Evolutionary conservation across 495 filamentous ascomycete genomes (phyloP).

Genomic region (Neurospora sp.): DNA sequence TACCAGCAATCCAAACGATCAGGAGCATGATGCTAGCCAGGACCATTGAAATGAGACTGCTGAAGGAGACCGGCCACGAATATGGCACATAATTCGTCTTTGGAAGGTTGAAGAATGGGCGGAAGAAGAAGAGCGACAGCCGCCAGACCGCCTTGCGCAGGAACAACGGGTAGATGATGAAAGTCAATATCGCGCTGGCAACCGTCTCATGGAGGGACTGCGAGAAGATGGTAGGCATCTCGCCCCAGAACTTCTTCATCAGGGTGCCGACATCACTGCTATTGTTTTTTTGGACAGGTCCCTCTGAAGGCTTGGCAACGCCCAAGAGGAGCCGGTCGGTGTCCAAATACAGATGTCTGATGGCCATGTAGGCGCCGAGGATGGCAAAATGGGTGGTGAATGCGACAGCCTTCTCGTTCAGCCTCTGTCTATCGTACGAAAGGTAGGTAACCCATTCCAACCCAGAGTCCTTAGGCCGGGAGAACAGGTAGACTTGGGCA

Average conservation of each 20-base stretch:
- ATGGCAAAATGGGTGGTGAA: conserved; percentile 59
- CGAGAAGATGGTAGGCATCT: conserved; percentile 22
- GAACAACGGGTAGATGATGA: conserved; percentile 53
- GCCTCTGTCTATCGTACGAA: conserved; percentile 56
- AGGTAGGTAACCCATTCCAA: conserved; percentile 60
- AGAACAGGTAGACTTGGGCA: conserved; percentile 74
- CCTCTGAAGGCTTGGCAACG: conserved; percentile 16
- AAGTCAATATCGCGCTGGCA: conserved; percentile 34
- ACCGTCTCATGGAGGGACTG: conserved; percentile 31
- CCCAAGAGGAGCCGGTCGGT: conserved; percentile 58
- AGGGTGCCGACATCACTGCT: conserved; percentile 18
- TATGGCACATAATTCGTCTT: conserved; percentile 51
- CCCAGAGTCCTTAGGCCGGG: conserved; percentile 49
- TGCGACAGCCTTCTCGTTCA: conserved; percentile 85
- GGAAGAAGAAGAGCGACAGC: conserved; percentile 55
- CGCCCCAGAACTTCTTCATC: conserved; percentile 16
- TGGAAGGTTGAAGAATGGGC: conserved; percentile 63
- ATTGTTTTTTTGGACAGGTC: conserved; percentile 19
- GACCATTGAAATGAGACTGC: conserved; percentile 49
- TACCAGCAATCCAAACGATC: conserved; percentile 62
- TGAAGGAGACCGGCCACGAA: conserved; percentile 46
- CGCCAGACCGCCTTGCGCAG: conserved; percentile 56
- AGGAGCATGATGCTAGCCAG: conserved; percentile 56
- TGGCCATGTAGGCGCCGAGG: conserved; percentile 58
- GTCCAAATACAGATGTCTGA: conserved; percentile 61